phyloP scores from a whole-genome alignment of 1,284 basidiomycete species.

The Naganishia sp. region DNA sequence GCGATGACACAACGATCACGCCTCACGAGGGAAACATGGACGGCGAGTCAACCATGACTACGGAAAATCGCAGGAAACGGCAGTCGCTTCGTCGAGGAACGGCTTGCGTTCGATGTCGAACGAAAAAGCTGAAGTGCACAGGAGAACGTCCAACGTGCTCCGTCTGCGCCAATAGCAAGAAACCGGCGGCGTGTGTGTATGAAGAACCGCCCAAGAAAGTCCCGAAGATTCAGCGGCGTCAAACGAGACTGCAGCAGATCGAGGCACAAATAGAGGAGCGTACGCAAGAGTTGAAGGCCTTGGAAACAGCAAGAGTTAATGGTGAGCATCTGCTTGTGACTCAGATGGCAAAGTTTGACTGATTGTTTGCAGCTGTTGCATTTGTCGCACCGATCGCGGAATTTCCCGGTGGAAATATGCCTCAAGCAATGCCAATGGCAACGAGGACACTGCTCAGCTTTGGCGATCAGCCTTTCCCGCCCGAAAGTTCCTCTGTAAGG shows the following conservation, averaged over 20 bases:
- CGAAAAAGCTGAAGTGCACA: conserved; percentile 32
- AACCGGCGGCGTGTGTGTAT: conserved; percentile 25
- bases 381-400: too few relatives aligned
- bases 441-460: too few relatives aligned
- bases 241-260: conserved; percentile 24
- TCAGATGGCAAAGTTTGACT: too few relatives aligned
- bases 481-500: too few relatives aligned
- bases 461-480: too few relatives aligned
- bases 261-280: conserved; percentile 27
- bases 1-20: background rate
- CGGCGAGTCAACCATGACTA: background rate
- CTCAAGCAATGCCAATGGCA: too few relatives aligned
- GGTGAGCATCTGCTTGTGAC: background rate
- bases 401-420: too few relatives aligned
- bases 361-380: too few relatives aligned
- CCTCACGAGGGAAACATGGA: background rate
- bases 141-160: conserved; percentile 30
- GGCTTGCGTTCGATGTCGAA: conserved; percentile 31
- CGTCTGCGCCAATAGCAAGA: conserved; percentile 26
- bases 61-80: conserved; percentile 15
- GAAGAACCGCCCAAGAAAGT: conserved; percentile 24
- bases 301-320: background rate
- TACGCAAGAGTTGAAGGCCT: background rate
- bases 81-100: conserved; percentile 27
- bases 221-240: conserved; percentile 22